Conservation (phyloP, 2,329 filamentous ascomycete species). For the Hypoxylon sp. region DNA sequence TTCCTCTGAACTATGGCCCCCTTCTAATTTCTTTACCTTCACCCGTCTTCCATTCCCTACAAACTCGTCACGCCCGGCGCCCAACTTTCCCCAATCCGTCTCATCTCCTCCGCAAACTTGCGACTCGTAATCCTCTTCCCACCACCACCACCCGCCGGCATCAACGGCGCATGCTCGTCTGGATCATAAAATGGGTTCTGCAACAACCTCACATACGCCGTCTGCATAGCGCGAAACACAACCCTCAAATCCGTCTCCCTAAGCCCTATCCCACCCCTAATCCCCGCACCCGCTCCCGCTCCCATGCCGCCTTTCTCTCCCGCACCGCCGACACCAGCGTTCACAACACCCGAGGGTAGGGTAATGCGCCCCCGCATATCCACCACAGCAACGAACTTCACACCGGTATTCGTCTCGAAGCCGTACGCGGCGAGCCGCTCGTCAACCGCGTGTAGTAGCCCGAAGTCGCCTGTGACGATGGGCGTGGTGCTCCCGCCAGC, state of each 20-base stretch:
- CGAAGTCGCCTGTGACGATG: conserved; percentile 81
- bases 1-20: background rate
- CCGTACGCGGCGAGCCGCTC: conserved; percentile 94
- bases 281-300: conserved; percentile 42
- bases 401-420: conserved; percentile 94
- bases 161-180: conserved; percentile 78
- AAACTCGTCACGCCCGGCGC: conserved; percentile 76
- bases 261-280: conserved; percentile 71
- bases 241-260: conserved; percentile 89
- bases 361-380: conserved; percentile 83
- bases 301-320: conserved; percentile 18
- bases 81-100: conserved; percentile 88
- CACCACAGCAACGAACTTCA: conserved; percentile 90
- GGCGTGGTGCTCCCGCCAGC: conserved; percentile 48
- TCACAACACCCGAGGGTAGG: background rate
- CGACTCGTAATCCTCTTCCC: conserved; percentile 81
- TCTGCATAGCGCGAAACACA: conserved; percentile 91
- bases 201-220: conserved; percentile 87
- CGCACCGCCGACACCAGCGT: conserved; percentile 28
- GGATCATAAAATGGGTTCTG: conserved; percentile 97
- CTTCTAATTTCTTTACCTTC: background rate
- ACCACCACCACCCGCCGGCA: conserved; percentile 63
- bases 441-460: conserved; percentile 92
- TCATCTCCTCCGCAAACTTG: conserved; percentile 84
- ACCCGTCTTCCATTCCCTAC: conserved; percentile 56